Percentiles rank a stretch among this genome's conserved stretches.
Evolutionary conservation across 108 stramenopile species (phyloP).

Genomic region (Skeletonema costatum): DNA sequence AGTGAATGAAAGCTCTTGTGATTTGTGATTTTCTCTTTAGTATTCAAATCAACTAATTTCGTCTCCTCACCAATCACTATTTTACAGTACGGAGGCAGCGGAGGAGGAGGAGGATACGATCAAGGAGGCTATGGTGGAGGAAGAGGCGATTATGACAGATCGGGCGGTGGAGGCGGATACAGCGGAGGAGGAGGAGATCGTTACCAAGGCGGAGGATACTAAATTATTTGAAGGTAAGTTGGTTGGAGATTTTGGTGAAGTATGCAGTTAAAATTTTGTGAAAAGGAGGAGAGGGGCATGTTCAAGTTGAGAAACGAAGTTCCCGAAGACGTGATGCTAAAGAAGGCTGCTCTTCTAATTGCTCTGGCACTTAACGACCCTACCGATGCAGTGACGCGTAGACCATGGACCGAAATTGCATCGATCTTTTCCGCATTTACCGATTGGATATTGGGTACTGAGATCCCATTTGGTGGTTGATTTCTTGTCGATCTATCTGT

Average conservation of each 20-base stretch:
- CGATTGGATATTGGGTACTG: background rate
- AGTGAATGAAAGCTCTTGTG: background rate
- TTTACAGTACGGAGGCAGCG: background rate
- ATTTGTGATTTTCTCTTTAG: background rate
- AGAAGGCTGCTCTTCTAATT: background rate
- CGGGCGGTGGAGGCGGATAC: slow-evolving; percentile 39
- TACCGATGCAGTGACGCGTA: background rate
- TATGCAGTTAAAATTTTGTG: background rate
- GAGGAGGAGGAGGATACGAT: slow-evolving; percentile 6
- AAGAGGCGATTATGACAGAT: slow-evolving; percentile 13
- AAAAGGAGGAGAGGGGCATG: background rate
- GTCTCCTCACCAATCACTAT: too few species aligned
- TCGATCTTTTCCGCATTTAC: background rate
- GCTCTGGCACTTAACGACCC: background rate
- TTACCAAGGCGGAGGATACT: slow-evolving; percentile 5
- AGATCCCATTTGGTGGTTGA: background rate
- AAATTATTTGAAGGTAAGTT: background rate
- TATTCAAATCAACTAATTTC: too few species aligned
- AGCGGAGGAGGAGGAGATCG: slow-evolving; percentile 33
- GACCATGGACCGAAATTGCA: background rate
- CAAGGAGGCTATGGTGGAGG: slow-evolving; percentile 16
- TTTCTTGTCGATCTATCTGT: background rate
- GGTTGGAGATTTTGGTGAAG: background rate
- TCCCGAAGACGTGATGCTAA: background rate
- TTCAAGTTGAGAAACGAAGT: background rate